These are phyloP conservation scores for Tephrocybe sp. DNA, from an alignment of 768 basidiomycete genomes.

Conservation along the genomic window DNA sequence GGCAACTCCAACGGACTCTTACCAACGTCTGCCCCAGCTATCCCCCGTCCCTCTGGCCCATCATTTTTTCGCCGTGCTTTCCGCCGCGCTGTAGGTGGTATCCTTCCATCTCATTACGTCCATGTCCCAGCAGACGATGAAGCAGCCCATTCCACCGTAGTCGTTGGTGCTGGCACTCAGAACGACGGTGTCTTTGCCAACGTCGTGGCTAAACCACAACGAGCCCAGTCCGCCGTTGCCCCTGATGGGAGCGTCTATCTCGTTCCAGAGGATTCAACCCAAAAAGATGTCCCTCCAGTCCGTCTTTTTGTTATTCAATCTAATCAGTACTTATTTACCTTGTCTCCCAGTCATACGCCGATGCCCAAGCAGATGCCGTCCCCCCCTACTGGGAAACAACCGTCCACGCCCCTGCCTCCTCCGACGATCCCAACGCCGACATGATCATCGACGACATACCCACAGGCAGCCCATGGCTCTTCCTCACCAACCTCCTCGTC, in stretches of 20 bases:
- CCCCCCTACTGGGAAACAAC: conserved; percentile 98
- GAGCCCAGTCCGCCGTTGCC: conserved; percentile 38
- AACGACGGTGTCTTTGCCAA: conserved; percentile 98
- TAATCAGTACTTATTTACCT: too few relatives aligned
- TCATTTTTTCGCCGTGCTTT: conserved; percentile 62
- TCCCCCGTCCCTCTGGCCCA: conserved; percentile 47
- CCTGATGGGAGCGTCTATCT: conserved; percentile 57
- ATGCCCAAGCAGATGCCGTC: conserved; percentile 85
- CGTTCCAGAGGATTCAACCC: conserved; percentile 70
- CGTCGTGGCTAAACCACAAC: conserved; percentile 82
- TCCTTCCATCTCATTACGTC: conserved; percentile 67
- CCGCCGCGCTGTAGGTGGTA: conserved; percentile 52
- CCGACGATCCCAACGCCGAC: conserved; percentile 39
- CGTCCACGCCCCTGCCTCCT: conserved; percentile 65
- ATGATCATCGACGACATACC: conserved; percentile 94
- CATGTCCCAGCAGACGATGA: conserved; percentile 43
- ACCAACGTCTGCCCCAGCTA: conserved; percentile 59
- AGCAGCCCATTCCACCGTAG: conserved; percentile 27
- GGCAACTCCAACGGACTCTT: conserved; percentile 69
- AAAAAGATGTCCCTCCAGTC: conserved; percentile 86
- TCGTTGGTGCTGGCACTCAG: conserved; percentile 70
- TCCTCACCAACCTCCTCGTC: conserved; percentile 75
- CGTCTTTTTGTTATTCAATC: conserved; percentile 27
- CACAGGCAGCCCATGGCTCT: conserved; percentile 72
- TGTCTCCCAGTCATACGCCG: conserved; percentile 56